phyloP scores from a whole-genome alignment of 441 rosid genomes.

The Iberis amara region DNA sequence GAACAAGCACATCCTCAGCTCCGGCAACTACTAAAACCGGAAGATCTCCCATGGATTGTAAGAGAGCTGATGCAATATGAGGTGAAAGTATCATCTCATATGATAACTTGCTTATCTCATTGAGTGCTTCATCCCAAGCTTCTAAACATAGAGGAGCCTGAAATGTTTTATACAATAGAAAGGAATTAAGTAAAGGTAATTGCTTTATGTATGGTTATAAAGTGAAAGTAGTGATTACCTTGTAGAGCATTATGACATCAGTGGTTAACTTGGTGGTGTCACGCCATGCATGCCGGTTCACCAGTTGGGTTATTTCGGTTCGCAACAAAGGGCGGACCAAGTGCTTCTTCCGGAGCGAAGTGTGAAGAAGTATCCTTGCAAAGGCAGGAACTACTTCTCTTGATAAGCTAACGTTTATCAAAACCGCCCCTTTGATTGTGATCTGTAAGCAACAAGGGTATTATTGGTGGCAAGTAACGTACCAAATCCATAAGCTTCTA shows the following conservation, averaged over 20 bases:
- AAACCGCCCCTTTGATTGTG: conserved; percentile 51
- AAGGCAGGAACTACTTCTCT: conserved; percentile 89
- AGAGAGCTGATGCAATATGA: conserved; percentile 42
- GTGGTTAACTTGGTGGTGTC: conserved; percentile 72
- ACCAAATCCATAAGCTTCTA: neutral
- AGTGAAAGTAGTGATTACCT: conserved; percentile 40
- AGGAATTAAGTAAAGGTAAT: neutral
- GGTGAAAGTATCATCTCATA: conserved; percentile 66
- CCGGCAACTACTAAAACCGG: conserved; percentile 75
- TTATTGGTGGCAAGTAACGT: conserved; percentile 11
- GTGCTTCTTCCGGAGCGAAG: conserved; percentile 83
- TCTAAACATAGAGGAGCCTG: conserved; percentile 80
- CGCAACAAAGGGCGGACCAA: conserved; percentile 75
- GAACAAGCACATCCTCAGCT: conserved; percentile 70
- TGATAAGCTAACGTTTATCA: conserved; percentile 73
- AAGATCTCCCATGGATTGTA: conserved; percentile 56
- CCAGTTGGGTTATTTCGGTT: conserved; percentile 83
- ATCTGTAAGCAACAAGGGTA: conserved; percentile 37
- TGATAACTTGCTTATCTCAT: conserved; percentile 80
- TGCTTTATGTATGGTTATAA: neutral
- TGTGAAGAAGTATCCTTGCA: conserved; percentile 81
- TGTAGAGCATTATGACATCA: conserved; percentile 74
- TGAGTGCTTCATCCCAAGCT: conserved; percentile 95
- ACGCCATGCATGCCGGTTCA: conserved; percentile 87
- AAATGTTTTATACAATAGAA: conserved; percentile 1